Conservation (phyloP, 2,329 filamentous ascomycete genomes). For the Cordyceps tenuipes region DNA sequence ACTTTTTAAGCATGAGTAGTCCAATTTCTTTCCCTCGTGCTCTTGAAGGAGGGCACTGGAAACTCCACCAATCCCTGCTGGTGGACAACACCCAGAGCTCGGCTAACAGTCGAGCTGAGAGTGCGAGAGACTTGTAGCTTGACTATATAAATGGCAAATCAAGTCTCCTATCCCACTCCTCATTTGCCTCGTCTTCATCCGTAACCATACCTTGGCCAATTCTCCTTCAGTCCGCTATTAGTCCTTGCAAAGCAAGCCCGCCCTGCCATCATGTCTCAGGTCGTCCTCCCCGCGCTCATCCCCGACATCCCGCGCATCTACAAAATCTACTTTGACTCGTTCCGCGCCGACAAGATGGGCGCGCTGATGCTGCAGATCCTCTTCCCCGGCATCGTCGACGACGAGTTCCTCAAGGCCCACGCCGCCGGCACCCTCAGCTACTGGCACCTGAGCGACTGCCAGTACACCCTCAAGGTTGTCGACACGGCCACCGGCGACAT, state of each 20-base stretch:
- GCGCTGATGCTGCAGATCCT: constrained; percentile 33
- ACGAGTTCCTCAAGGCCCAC: constrained; percentile 35
- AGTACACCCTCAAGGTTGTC: constrained; percentile 40
- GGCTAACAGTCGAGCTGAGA: background rate
- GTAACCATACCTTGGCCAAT: background rate
- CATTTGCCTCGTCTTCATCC: background rate
- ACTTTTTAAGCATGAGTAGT: background rate
- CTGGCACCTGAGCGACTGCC: constrained; percentile 29
- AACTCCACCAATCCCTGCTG: background rate
- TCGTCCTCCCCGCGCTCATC: constrained; percentile 36
- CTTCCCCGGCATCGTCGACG: constrained; percentile 28
- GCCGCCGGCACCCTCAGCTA: constrained; percentile 31
- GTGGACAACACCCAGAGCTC: background rate
- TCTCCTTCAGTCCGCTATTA: background rate
- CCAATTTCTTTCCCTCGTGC: background rate
- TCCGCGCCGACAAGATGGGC: constrained; percentile 30
- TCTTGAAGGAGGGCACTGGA: background rate
- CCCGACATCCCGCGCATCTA: constrained; percentile 38
- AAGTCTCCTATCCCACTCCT: background rate
- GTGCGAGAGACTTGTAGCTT: background rate
- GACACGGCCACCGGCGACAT: constrained; percentile 34
- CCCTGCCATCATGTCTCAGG: constrained; percentile 29
- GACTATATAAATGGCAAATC: background rate
- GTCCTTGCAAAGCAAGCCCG: background rate
- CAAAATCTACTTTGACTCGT: constrained; percentile 38